Conservation (phyloP, 441 rosid genomes). For the Syzygium malaccense region DNA sequence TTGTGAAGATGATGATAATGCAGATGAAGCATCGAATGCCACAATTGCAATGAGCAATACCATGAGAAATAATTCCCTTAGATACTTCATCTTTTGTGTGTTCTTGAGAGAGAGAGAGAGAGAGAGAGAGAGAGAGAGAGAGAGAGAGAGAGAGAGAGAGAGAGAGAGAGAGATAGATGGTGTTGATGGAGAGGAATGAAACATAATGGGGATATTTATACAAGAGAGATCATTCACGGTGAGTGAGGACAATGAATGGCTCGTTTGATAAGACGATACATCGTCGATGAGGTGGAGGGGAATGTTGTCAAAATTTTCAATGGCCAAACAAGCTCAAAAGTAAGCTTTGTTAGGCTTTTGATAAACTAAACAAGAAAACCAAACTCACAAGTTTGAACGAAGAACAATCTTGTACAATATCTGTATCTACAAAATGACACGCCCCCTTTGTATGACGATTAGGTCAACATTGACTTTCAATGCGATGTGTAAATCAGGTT, state of each 20-base stretch:
- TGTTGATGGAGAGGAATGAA: not conserved
- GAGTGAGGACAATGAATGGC: not conserved
- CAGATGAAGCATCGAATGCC: not conserved
- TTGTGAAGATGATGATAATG: not conserved
- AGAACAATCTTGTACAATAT: not conserved
- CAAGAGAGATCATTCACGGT: not conserved
- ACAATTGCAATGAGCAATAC: not conserved
- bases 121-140: too few species aligned
- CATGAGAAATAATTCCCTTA: not conserved
- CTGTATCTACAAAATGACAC: not conserved
- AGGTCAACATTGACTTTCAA: not conserved
- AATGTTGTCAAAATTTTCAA: not conserved
- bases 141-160: not conserved
- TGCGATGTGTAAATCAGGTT: not conserved
- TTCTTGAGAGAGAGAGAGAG: too few species aligned
- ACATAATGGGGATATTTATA: not conserved
- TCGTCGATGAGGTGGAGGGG: not conserved
- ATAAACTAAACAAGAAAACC: not conserved
- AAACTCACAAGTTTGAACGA: not conserved
- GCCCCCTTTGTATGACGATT: not conserved
- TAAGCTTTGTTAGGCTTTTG: not conserved
- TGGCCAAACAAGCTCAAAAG: not conserved
- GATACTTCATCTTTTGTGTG: not conserved
- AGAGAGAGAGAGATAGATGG: not conserved
- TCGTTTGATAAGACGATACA: not conserved